Conservation (phyloP, 2,329 filamentous ascomycete species). For the Colletotrichum sp. region DNA sequence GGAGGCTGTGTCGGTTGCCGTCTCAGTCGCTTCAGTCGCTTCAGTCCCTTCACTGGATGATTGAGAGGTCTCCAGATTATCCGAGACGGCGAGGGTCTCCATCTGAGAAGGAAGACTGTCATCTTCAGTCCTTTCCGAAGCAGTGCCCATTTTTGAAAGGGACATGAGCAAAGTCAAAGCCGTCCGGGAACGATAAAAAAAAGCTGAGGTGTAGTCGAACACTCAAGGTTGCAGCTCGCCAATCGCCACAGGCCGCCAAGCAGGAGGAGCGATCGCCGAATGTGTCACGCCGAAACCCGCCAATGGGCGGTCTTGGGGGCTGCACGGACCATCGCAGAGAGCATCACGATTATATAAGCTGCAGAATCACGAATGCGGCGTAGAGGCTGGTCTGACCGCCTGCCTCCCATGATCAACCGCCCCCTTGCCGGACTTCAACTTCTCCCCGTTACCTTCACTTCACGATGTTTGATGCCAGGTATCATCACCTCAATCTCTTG, state of each 20-base stretch:
- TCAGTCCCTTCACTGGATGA: neutral
- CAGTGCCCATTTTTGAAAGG: neutral
- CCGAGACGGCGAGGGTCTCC: neutral
- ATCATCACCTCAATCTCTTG: neutral
- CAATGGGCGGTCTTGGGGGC: neutral
- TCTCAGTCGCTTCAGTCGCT: no score
- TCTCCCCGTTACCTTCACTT: neutral
- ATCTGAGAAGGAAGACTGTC: neutral
- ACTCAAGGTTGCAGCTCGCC: neutral
- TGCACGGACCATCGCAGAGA: neutral
- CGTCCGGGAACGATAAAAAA: neutral
- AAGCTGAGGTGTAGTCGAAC: neutral
- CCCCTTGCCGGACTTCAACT: neutral
- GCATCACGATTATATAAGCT: neutral
- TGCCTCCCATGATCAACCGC: neutral
- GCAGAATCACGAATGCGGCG: neutral
- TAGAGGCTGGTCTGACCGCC: neutral
- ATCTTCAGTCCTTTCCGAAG: neutral
- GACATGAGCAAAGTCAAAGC: neutral
- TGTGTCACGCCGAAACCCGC: neutral
- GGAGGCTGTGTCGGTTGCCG: neutral
- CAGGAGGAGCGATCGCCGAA: neutral
- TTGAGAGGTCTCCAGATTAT: neutral
- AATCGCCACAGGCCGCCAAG: neutral
- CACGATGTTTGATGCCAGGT: neutral